A percentile compares a stretch with the other conserved stretches of the same genome.
phyloP scores from a whole-genome alignment of 1,284 basidiomycete species.

The Leccinum pachyderme region DNA sequence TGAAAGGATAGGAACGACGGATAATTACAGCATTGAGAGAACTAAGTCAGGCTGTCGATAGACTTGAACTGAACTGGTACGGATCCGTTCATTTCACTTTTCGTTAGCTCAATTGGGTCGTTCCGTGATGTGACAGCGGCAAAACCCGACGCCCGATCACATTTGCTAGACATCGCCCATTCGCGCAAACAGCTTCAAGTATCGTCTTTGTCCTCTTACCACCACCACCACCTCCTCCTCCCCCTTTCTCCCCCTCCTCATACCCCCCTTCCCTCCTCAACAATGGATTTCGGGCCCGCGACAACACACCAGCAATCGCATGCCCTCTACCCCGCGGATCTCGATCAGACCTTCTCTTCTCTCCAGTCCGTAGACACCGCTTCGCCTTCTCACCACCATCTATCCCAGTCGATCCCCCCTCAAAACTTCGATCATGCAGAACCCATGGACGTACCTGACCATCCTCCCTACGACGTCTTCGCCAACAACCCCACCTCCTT shows the following conservation, averaged over 20 bases:
- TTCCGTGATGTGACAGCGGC: conserved; percentile 41
- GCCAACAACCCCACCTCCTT: conserved; percentile 47
- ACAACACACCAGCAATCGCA: conserved; percentile 33
- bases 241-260: conserved; percentile 19
- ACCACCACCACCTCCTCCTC: conserved; percentile 18
- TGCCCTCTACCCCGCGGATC: conserved; percentile 50
- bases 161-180: conserved; percentile 38
- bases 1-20: conserved; percentile 4
- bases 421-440: conserved; percentile 44
- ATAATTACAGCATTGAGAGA: conserved; percentile 15
- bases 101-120: conserved; percentile 30
- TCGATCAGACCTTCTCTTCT: conserved; percentile 48
- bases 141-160: conserved; percentile 55
- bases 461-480: conserved; percentile 61
- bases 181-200: conserved; percentile 23
- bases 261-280: conserved; percentile 15
- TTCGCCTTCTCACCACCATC: conserved; percentile 36
- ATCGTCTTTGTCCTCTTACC: conserved; percentile 24
- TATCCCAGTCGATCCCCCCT: conserved; percentile 34
- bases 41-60: conserved; percentile 1
- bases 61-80: conserved; percentile 24
- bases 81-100: conserved; percentile 27
- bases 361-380: conserved; percentile 33
- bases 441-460: conserved; percentile 47
- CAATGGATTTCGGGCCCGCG: conserved; percentile 52